A percentile compares a stretch with the other conserved stretches of the same genome.
These are phyloP conservation scores for Cyberlindnera xylosilytica DNA, from an alignment of 805 yeast genomes.

Conservation along the genomic window DNA sequence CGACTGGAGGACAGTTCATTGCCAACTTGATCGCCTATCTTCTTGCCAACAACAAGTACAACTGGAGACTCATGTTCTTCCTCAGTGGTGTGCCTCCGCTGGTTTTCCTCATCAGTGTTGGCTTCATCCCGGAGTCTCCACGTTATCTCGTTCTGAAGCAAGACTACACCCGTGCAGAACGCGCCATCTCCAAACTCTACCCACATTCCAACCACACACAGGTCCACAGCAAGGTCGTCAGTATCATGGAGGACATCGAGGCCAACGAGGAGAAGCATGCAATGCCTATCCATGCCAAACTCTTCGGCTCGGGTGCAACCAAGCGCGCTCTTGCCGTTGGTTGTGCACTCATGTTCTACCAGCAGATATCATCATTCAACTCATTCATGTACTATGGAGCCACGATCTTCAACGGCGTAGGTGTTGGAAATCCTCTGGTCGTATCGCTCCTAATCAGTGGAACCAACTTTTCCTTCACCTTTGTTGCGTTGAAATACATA, in stretches of 20 bases:
- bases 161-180: constrained; percentile 34
- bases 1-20: constrained; percentile 50
- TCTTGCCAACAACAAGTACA: constrained; percentile 28
- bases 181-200: constrained; percentile 42
- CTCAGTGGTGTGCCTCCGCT: constrained; percentile 41
- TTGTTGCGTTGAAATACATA: constrained; percentile 46
- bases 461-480: constrained; percentile 53
- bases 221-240: constrained; percentile 42
- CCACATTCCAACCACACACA: constrained; percentile 41
- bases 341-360: constrained; percentile 51
- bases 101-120: constrained; percentile 33
- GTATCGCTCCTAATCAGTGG: constrained; percentile 54
- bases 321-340: constrained; percentile 43
- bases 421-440: constrained; percentile 49
- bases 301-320: constrained; percentile 27
- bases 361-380: constrained; percentile 61
- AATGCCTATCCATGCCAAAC: constrained; percentile 4
- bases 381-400: constrained; percentile 64
- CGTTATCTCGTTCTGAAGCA: constrained; percentile 38
- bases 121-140: constrained; percentile 51
- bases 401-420: constrained; percentile 49
- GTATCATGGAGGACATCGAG: constrained; percentile 42
- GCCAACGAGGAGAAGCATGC: constrained; percentile 7
- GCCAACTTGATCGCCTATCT: constrained; percentile 39
- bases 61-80: constrained; percentile 40